These are phyloP conservation scores for Seiridium cupressi DNA, from an alignment of 2,329 filamentous ascomycete species.

Conservation along the genomic window DNA sequence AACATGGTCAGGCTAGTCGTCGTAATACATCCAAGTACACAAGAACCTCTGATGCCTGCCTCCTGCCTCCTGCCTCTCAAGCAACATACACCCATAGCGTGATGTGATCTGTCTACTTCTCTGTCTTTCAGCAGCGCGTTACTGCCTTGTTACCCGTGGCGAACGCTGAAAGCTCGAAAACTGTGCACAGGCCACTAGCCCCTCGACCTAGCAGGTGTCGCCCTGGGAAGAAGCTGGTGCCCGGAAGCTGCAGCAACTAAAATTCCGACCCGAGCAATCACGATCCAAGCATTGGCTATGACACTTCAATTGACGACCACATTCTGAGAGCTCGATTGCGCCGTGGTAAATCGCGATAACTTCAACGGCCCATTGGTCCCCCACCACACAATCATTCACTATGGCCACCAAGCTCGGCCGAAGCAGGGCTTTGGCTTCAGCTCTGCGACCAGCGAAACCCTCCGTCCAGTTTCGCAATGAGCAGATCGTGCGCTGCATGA, in stretches of 20 bases:
- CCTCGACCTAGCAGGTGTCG: too few species aligned
- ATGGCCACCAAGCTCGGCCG: slow-evolving; percentile 63
- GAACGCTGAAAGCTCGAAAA: too few species aligned
- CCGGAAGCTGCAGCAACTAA: slow-evolving; percentile 6
- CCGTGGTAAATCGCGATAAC: slow-evolving; percentile 4
- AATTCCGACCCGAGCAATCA: slow-evolving; percentile 8
- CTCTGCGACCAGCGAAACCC: slow-evolving; percentile 51
- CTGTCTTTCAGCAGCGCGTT: too few species aligned
- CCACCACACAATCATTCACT: slow-evolving; percentile 25
- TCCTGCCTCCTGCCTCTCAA: background rate
- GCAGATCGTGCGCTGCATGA: slow-evolving; percentile 42
- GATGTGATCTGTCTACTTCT: background rate
- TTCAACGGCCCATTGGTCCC: slow-evolving; percentile 41
- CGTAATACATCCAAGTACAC: too few species aligned
- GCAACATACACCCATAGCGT: background rate
- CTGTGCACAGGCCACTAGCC: too few species aligned
- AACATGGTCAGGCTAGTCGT: too few species aligned
- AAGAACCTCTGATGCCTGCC: too few species aligned
- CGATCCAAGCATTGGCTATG: slow-evolving; percentile 4
- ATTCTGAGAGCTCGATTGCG: background rate
- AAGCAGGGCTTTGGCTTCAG: slow-evolving; percentile 53
- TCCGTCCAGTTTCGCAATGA: slow-evolving; percentile 22
- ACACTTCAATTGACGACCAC: slow-evolving; percentile 8
- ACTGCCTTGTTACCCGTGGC: too few species aligned
- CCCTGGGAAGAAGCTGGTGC: too few species aligned